These are phyloP conservation scores for Chrysoporthe deuterocubensis DNA, from an alignment of 2,329 filamentous ascomycete genomes.

Conservation along the genomic window DNA sequence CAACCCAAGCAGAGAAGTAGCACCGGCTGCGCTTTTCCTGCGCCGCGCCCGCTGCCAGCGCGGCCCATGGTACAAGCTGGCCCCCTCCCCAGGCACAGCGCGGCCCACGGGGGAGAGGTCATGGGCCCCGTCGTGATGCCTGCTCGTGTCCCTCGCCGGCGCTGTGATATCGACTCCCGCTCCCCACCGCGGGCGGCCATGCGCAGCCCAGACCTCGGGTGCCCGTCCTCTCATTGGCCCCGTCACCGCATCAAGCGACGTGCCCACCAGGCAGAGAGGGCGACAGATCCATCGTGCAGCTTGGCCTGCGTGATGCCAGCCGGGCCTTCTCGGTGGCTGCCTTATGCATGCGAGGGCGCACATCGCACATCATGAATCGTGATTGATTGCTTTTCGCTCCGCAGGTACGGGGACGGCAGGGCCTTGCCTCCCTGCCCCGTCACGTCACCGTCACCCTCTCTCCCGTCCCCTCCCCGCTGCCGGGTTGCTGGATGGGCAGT, in stretches of 20 bases:
- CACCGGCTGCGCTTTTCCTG: conserved; percentile 34
- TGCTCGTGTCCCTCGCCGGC: background rate
- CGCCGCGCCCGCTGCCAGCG: background rate
- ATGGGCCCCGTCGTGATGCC: conserved; percentile 2
- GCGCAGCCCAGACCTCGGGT: conserved; percentile 15
- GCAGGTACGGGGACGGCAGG: conserved; percentile 19
- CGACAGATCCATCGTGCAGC: conserved; percentile 5
- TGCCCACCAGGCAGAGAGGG: conserved; percentile 16
- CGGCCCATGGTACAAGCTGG: background rate
- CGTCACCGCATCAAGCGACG: conserved; percentile 30
- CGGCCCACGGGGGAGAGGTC: background rate
- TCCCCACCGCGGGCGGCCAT: conserved; percentile 23
- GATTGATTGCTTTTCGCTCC: conserved; percentile 19
- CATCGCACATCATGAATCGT: conserved; percentile 25
- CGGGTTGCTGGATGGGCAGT: conserved; percentile 13
- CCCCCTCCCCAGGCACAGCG: background rate
- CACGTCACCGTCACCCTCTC: conserved; percentile 24
- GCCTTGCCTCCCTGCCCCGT: conserved; percentile 20
- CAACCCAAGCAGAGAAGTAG: conserved; percentile 33
- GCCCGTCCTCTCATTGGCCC: conserved; percentile 34
- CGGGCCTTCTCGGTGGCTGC: conserved; percentile 11
- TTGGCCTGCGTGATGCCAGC: conserved; percentile 20
- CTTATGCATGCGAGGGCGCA: conserved; percentile 25
- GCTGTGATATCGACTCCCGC: conserved; percentile 35
- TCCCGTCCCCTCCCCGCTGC: background rate